Percentiles rank a stretch among this genome's conserved stretches.
Evolutionary conservation across 768 basidiomycete genomes (phyloP).

Genomic region (Podaxis pistillaris): DNA sequence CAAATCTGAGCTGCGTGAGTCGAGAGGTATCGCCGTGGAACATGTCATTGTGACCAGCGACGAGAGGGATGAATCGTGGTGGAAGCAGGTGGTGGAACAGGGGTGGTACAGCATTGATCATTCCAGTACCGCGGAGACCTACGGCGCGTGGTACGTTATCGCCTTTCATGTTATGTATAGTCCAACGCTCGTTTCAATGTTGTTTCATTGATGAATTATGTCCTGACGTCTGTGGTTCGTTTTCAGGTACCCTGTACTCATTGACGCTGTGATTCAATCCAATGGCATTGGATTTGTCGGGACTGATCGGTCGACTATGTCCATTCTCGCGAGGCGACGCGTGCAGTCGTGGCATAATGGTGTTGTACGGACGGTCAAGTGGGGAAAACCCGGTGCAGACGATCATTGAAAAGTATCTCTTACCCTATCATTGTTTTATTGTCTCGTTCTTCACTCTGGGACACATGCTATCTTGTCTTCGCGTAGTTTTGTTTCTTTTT

Average conservation of each 20-base stretch:
- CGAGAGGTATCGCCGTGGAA: constrained; percentile 43
- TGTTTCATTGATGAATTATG: not conserved
- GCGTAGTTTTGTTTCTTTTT: not conserved
- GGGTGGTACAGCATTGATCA: constrained; percentile 59
- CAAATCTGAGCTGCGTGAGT: constrained; percentile 42
- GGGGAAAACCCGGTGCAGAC: constrained; percentile 57
- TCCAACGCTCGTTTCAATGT: too few species aligned
- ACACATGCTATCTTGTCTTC: not conserved
- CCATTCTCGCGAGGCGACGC: constrained; percentile 60
- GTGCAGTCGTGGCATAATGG: constrained; percentile 68
- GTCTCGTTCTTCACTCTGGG: not conserved
- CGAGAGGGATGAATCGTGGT: constrained; percentile 56
- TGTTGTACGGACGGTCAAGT: constrained; percentile 48
- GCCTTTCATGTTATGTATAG: not conserved
- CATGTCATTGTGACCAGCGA: constrained; percentile 67
- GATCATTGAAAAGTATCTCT: constrained; percentile 37
- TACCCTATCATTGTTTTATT: not conserved
- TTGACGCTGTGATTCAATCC: constrained; percentile 74
- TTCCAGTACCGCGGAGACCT: constrained; percentile 40
- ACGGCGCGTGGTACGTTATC: constrained; percentile 47
- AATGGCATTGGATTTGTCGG: constrained; percentile 68
- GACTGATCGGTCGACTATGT: constrained; percentile 72
- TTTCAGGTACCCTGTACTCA: constrained; percentile 66
- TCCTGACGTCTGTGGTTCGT: constrained; percentile 6
- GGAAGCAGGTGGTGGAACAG: constrained; percentile 44